Evolutionary conservation across 2,329 filamentous ascomycete species (phyloP).

Genomic region (Tolypocladium guangdongense): DNA sequence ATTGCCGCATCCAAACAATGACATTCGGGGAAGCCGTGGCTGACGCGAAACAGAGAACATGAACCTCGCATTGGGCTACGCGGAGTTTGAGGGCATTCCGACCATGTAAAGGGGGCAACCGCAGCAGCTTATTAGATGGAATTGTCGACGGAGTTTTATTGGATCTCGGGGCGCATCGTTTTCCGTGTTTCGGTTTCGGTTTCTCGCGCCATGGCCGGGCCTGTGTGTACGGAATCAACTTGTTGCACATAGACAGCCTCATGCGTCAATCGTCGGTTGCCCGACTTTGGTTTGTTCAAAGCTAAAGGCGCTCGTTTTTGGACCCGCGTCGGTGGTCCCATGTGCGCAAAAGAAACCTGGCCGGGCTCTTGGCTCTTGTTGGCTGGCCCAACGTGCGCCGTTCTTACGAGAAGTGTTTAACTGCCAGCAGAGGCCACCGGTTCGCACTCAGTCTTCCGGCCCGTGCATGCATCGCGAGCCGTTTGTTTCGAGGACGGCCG

Average conservation of each 20-base stretch:
- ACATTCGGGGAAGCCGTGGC: conserved; percentile 24
- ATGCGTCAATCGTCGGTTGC: background rate
- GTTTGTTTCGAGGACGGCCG: background rate
- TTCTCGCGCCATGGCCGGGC: background rate
- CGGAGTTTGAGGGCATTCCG: conserved; percentile 81
- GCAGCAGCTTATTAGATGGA: background rate
- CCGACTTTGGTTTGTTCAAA: background rate
- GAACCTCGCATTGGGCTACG: conserved; percentile 83
- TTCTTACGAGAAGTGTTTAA: background rate
- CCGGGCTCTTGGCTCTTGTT: background rate
- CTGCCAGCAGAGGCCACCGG: background rate
- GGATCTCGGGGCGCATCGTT: background rate
- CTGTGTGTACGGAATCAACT: background rate
- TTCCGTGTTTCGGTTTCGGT: background rate
- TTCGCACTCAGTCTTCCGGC: too few relatives aligned
- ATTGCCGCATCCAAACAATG: background rate
- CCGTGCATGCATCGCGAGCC: background rate
- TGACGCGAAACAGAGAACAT: conserved; percentile 69
- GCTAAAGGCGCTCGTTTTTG: background rate
- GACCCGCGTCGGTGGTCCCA: background rate
- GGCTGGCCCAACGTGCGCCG: background rate
- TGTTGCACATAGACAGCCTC: background rate
- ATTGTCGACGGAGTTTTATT: conserved; percentile 10
- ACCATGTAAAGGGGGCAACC: conserved; percentile 22
- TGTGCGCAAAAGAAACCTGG: background rate